phyloP scores from a whole-genome alignment of 352 stramenopile species.

The Pythium volutum region DNA sequence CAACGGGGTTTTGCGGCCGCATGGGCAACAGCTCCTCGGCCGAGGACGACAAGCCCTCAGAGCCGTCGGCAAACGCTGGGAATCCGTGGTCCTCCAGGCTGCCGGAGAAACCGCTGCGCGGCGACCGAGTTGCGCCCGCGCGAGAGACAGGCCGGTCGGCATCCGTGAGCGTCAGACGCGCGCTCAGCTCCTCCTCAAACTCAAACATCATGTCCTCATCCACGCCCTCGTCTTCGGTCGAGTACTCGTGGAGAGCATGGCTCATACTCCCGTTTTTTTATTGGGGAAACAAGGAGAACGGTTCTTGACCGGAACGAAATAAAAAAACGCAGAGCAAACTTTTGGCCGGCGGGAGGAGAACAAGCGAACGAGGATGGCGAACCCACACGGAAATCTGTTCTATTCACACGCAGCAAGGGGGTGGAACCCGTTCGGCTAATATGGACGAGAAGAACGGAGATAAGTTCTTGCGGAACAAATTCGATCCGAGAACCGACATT shows the following conservation, averaged over 20 bases:
- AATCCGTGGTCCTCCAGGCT: not conserved
- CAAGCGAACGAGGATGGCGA: not conserved
- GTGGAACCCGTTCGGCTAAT: not conserved
- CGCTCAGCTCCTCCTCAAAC: slow-evolving; percentile 43
- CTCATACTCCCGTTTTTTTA: slow-evolving; percentile 29
- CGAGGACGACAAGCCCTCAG: not conserved
- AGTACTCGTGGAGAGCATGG: slow-evolving; percentile 20
- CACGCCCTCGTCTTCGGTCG: slow-evolving; percentile 33
- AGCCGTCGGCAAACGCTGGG: not conserved
- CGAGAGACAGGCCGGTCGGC: not conserved
- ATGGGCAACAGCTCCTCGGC: not conserved
- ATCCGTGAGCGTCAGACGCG: slow-evolving; percentile 19
- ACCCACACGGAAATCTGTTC: slow-evolving; percentile 1
- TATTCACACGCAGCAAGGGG: not conserved
- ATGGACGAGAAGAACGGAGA: not conserved
- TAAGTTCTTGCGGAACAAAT: not conserved
- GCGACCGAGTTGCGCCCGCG: not conserved
- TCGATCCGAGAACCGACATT: slow-evolving; percentile 9
- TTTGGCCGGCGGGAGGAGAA: not conserved
- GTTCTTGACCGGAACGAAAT: not conserved
- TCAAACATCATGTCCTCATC: slow-evolving; percentile 75
- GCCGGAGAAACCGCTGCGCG: not conserved
- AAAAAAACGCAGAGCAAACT: not conserved
- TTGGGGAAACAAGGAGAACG: not conserved
- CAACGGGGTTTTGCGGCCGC: slow-evolving; percentile 46